Conservation (phyloP, 805 yeast species). For the Brettanomyces sp. region DNA sequence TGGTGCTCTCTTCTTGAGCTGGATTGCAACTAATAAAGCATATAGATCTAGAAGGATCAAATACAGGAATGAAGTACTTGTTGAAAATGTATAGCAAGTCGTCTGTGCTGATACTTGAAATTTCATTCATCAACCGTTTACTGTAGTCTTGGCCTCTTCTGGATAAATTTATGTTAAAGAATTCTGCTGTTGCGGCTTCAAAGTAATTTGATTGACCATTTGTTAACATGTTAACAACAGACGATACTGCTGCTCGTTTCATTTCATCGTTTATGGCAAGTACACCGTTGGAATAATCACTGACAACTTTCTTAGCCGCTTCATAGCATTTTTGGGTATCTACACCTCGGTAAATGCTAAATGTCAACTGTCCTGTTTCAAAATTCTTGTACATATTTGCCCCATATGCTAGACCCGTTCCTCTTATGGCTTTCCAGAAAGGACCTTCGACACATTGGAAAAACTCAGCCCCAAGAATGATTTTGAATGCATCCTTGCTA, state of each 20-base stretch:
- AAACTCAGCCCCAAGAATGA: constrained; percentile 66
- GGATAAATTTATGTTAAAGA: constrained; percentile 54
- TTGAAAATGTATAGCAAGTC: constrained; percentile 43
- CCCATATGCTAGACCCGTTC: constrained; percentile 90
- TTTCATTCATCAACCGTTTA: constrained; percentile 38
- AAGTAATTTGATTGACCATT: constrained; percentile 53
- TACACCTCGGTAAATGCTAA: constrained; percentile 71
- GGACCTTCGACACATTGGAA: constrained; percentile 92
- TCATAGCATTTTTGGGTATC: constrained; percentile 57
- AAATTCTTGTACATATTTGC: constrained; percentile 49
- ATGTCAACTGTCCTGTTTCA: constrained; percentile 61
- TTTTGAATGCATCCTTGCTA: constrained; percentile 55
- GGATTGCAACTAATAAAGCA: constrained; percentile 73
- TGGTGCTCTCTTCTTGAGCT: constrained; percentile 39
- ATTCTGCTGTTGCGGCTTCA: constrained; percentile 59
- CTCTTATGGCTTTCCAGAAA: constrained; percentile 92
- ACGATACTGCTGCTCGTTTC: constrained; percentile 66
- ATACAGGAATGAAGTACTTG: constrained; percentile 57
- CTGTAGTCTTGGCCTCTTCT: constrained; percentile 65
- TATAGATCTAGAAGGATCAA: constrained; percentile 44
- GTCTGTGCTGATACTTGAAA: constrained; percentile 43
- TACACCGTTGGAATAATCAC: constrained; percentile 47
- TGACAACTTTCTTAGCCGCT: constrained; percentile 58
- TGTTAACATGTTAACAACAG: constrained; percentile 66
- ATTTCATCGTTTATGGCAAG: constrained; percentile 45